Evolutionary conservation across 805 yeast genomes (phyloP), one percentile per base, ranked within the genome.

Genomic region (Metschnikowia rubicola): DNA sequence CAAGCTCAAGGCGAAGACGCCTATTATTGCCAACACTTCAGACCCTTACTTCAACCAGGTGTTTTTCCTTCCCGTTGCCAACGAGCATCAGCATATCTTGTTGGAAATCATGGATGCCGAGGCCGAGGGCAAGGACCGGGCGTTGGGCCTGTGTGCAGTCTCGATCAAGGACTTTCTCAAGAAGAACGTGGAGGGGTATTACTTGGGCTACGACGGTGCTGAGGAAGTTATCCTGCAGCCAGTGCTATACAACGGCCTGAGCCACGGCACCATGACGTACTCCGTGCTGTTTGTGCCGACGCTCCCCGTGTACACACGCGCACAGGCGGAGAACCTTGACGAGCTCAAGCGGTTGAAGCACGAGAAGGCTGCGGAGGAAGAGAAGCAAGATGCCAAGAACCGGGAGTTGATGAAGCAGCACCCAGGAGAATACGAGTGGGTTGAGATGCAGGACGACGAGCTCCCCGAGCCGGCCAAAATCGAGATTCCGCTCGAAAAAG

Each of bases 61-160:
- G 7, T 67, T 72, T 33, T 86, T 77, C 60, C 59, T 86, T 41
- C 87, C 94, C 5, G 68, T 86, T 32, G 63, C 73, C 15, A 79
- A 84, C 41, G 80, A 76, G 52, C 77, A 75, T 57, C 89, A 85
- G 62, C 80, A 73, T 51, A 63, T 84, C 45, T 66, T 77, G 30
- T 59, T 87, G 35, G 80, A 80, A 48, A 68, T 84, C 43, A 77
- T 78, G 77, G 94, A 87, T 65, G 83, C 79, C 41, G 89, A 86
- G 63, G 71, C 73, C 17, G 72, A 78, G 30, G 81, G 80, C 29
- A 78, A 77, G 47, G 90, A 86, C 62, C 76, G 90, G 58, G 58
- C 77, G 1, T 68, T 87, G 54, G 95, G 94, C 11, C 64, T 77
- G 3, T 72, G 79, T 31, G 73, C 78, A 26, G 64, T 84, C 21